Percentiles rank a stretch among this genome's conserved stretches.
Evolutionary conservation across 129 eudicot genomes (phyloP).

Genomic region (Helichrysum umbraculigerum): DNA sequence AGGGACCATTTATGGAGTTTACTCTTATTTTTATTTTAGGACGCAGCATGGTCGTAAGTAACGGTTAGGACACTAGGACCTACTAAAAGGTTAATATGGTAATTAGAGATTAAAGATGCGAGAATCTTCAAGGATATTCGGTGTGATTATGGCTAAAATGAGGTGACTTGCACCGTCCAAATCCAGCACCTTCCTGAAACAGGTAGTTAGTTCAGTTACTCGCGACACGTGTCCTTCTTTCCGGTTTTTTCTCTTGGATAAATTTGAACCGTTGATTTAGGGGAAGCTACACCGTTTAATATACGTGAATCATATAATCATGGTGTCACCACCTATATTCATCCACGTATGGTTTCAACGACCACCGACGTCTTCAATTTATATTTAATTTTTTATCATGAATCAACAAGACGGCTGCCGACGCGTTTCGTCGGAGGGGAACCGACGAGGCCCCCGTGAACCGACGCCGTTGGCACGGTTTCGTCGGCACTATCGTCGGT

Average conservation of each 20-base stretch:
- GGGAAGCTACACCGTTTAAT: neutral
- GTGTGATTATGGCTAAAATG: constrained; percentile 5
- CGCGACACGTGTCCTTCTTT: constrained; percentile 29
- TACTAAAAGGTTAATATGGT: constrained; percentile 5
- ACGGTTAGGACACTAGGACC: neutral
- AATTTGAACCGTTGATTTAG: neutral
- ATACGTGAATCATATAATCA: neutral
- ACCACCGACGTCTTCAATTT: neutral
- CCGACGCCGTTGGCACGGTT: too few relatives aligned
- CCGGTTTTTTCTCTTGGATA: constrained; percentile 9
- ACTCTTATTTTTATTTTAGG: too few relatives aligned
- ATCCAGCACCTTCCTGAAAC: constrained; percentile 26
- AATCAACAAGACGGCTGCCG: too few relatives aligned
- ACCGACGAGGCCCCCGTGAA: too few relatives aligned
- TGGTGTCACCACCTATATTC: neutral
- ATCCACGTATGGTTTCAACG: neutral
- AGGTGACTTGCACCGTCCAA: constrained; percentile 34
- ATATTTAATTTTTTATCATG: too few relatives aligned
- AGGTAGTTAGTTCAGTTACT: constrained; percentile 17
- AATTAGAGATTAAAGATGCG: constrained; percentile 5
- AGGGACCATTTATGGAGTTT: too few relatives aligned
- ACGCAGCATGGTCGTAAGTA: too few relatives aligned
- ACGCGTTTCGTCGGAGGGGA: too few relatives aligned
- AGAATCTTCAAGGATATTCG: constrained; percentile 29
- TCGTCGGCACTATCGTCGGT: too few relatives aligned